Evolutionary conservation across 495 filamentous ascomycete species (phyloP).

Genomic region (Pyrenopolyporus hunteri): DNA sequence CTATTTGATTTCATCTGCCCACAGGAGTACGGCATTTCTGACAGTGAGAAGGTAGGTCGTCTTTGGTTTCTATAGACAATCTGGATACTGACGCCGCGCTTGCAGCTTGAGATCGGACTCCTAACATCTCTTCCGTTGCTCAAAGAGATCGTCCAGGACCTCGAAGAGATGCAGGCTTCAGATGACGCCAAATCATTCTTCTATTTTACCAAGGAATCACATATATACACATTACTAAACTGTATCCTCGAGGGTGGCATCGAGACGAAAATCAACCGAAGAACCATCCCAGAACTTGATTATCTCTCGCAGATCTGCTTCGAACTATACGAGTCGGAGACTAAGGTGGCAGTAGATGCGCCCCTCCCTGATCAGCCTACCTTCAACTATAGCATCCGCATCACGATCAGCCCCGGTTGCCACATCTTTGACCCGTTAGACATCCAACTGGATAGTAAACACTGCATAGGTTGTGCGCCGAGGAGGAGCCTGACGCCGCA

Average conservation of each 20-base stretch:
- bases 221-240: conserved; percentile 97
- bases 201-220: conserved; percentile 98
- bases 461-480: conserved; percentile 91
- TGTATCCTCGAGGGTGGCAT: conserved; percentile 97
- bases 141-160: conserved; percentile 92
- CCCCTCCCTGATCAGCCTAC: conserved; percentile 53
- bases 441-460: conserved; percentile 92
- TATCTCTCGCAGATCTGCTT: conserved; percentile 98
- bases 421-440: conserved; percentile 95
- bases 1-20: conserved; percentile 98
- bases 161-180: conserved; percentile 97
- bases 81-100: conserved; percentile 10
- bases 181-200: conserved; percentile 93
- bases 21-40: conserved; percentile 95
- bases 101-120: conserved; percentile 85
- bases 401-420: conserved; percentile 93
- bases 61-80: background rate
- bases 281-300: conserved; percentile 93
- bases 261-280: conserved; percentile 85
- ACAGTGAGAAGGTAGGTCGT: conserved; percentile 74
- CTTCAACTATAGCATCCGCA: conserved; percentile 93
- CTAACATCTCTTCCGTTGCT: conserved; percentile 90
- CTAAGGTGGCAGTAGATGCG: conserved; percentile 59
- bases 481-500: conserved; percentile 90
- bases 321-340: conserved; percentile 93